These are phyloP conservation scores for Adansonia digitata DNA, from an alignment of 345 rosid genomes.

Conservation along the genomic window DNA sequence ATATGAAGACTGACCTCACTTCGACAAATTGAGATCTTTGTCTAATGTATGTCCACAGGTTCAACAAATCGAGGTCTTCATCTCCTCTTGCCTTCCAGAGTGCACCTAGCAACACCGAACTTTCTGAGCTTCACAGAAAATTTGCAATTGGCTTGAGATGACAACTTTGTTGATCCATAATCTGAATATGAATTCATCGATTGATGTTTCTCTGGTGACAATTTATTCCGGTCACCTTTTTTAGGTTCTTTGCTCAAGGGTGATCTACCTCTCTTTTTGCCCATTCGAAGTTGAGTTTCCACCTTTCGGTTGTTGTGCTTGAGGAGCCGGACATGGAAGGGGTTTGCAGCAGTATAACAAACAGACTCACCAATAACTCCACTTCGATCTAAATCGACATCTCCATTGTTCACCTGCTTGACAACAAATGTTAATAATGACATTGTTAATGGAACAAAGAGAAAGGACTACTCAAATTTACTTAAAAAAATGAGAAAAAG, in stretches of 20 bases:
- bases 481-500: not conserved
- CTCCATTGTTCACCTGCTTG: slow-evolving; percentile 87
- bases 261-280: slow-evolving; percentile 59
- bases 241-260: slow-evolving; percentile 30
- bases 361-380: slow-evolving; percentile 30
- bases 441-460: not conserved
- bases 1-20: slow-evolving; percentile 5
- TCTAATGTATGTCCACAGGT: slow-evolving; percentile 35
- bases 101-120: slow-evolving; percentile 40
- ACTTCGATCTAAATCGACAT: slow-evolving; percentile 58
- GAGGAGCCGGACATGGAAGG: slow-evolving; percentile 61
- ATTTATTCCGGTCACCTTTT: slow-evolving; percentile 13
- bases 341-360: slow-evolving; percentile 69
- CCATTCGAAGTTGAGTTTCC: slow-evolving; percentile 23
- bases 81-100: slow-evolving; percentile 70
- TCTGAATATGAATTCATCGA: slow-evolving; percentile 16
- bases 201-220: slow-evolving; percentile 17
- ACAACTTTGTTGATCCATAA: slow-evolving; percentile 22
- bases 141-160: slow-evolving; percentile 33
- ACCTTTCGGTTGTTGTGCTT: slow-evolving; percentile 24
- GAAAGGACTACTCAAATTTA: not conserved
- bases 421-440: not conserved
- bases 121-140: slow-evolving; percentile 44
- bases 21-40: not conserved
- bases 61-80: slow-evolving; percentile 43